These are phyloP conservation scores for Colletotrichum nymphaeae DNA, from an alignment of 2,329 filamentous ascomycete genomes.

Conservation along the genomic window DNA sequence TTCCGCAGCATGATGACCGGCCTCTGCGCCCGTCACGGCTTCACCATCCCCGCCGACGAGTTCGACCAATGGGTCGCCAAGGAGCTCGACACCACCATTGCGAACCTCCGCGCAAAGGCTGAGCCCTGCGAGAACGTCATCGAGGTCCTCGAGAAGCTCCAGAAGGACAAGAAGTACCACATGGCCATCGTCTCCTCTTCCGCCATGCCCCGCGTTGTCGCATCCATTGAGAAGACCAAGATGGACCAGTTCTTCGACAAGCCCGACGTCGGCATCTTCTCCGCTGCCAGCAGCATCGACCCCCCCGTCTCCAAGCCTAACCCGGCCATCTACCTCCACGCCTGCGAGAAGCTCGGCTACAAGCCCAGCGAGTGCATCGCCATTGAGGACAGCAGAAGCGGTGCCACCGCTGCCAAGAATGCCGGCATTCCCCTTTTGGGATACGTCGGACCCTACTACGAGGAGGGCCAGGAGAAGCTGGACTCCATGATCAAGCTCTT, in stretches of 20 bases:
- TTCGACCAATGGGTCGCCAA: constrained; percentile 78
- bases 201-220: constrained; percentile 80
- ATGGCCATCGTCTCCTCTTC: constrained; percentile 86
- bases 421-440: constrained; percentile 86
- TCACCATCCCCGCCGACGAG: constrained; percentile 75
- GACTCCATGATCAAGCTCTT: constrained; percentile 35
- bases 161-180: constrained; percentile 70
- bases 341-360: constrained; percentile 79
- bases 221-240: constrained; percentile 81
- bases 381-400: constrained; percentile 90
- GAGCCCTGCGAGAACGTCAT: constrained; percentile 76
- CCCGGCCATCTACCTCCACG: constrained; percentile 86
- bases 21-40: constrained; percentile 80
- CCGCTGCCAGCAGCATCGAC: constrained; percentile 81
- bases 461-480: constrained; percentile 73
- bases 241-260: constrained; percentile 82
- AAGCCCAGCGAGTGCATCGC: constrained; percentile 79
- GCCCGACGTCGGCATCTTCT: constrained; percentile 79
- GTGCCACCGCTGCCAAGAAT: constrained; percentile 77
- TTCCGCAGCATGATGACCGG: constrained; percentile 90
- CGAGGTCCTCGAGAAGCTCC: constrained; percentile 74
- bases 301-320: constrained; percentile 89
- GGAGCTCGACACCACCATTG: constrained; percentile 87
- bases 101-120: constrained; percentile 77
- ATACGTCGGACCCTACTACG: constrained; percentile 84